Evolutionary conservation across 441 rosid species (phyloP), one percentile per base, ranked within the genome.

Genomic region (Jatropha multifida): DNA sequence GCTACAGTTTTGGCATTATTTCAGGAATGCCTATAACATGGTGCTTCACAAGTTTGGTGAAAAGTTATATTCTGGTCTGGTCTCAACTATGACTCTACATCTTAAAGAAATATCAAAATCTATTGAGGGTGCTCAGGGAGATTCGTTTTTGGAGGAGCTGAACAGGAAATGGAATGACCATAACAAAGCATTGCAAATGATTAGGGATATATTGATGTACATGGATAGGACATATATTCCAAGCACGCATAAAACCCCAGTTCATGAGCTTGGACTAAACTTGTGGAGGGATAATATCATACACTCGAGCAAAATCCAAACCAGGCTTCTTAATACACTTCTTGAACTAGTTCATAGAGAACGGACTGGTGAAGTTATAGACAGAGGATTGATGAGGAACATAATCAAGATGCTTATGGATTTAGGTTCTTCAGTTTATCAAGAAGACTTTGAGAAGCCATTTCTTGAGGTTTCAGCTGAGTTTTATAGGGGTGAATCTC

Each of bases 41-140:
- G 98, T 95, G 79, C 92, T 95, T 75, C 98, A 92, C 83, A 95
- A 95, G 84, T 93, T 88, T 74, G 99, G 98, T n/a, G 97, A 95
- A 78, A 92, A 86, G 85, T 83, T 95, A 49, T 95, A 93, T 70
- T 79, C 84, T 13, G 99, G 98, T 56, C 82, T 95, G 83, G 89
- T 92, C 26, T 61, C 85, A 7, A 92, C 99, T 17, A 93, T 93
- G 98, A 95, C 97, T 59, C 80, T 84, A 18, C 97, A 90, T 86
- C 92, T 95, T 74, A 89, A 84, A 76, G 93, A 90, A 60, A 95
- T 90, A 76, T 86, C 95, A 17, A 95, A 87, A 82, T 86, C 88
- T 5, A 86, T 93, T 27, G 98, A 93, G 81, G 92, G 90, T 46
- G 92, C 97, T 73, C 98, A 93, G 76, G 99, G 98, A 76, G 95